Evolutionary conservation across 2,329 filamentous ascomycete genomes (phyloP), one percentile per base, ranked within the genome.

Genomic region (Arthrinium phaeospermum): DNA sequence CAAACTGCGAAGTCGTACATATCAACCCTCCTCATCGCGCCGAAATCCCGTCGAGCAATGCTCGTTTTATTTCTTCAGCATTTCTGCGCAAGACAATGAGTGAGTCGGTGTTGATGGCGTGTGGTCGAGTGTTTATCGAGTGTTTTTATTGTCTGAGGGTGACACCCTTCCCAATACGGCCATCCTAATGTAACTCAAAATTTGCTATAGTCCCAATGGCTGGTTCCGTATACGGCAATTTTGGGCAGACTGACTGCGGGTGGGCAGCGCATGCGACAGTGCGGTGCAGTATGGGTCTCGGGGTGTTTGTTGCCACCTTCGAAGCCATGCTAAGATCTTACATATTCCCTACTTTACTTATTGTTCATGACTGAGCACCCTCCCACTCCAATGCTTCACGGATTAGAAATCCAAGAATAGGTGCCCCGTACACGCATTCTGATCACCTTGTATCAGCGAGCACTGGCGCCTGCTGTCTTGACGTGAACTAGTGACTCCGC

Each of bases 111-210:
- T 41, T 64, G 22, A 64, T 41, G 57, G 34, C 57, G 34, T 64
- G 57, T 64, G 34, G 57, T 64, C 57, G 57, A 64, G 57, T 64
- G 57, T 64, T 64, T 41, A 64, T 64, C 57, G 30, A 64, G 57
- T 64, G 34, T 64, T 64, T 22, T 12, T 6, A 30, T 14, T 64
- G 57, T 41, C 34, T 24, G 57, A 64, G 57, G 57, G 57, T 64
- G 57, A 64, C 57, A 41, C 57, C 57, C 57, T 64, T 64, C 57
- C 57, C n/a, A 41, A 41, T 64, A 6, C 10, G 57, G 57, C 2
- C 57, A 41, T 64, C 57, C 57, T 64, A 64, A 64, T 64, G 57
- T 41, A 64, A 64, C 57, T 64, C 57, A 41, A 64, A 64, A 64
- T 64, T 22, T 64, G 34, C 7, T 64, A 64, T 64, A 64, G 34